phyloP scores from a whole-genome alignment of 371 early-diverging fungal genomes.

The Encephalitozoon romaleae region DNA sequence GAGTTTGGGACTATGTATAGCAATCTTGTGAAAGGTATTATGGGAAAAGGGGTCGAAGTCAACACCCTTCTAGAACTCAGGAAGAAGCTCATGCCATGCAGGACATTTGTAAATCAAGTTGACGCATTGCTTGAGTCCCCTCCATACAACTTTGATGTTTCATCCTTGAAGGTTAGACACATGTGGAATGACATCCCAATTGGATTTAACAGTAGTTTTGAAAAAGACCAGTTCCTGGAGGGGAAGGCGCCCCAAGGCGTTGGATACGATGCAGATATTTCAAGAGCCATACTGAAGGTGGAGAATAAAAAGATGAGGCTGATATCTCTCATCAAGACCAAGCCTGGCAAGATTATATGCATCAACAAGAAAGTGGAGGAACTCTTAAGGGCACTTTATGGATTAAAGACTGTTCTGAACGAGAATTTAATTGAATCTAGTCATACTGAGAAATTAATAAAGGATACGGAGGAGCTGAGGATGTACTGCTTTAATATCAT shows the following conservation, averaged over 20 bases:
- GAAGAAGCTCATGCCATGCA: neutral
- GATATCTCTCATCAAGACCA: neutral
- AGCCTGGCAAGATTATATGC: neutral
- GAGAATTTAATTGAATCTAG: slow-evolving; percentile 41
- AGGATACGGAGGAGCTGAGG: neutral
- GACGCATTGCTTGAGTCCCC: neutral
- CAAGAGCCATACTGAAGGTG: neutral
- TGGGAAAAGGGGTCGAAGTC: neutral
- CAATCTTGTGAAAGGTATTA: neutral
- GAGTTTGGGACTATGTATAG: slow-evolving; percentile 20
- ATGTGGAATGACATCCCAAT: slow-evolving; percentile 40
- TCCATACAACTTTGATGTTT: slow-evolving; percentile 14
- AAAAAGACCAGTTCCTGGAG: neutral
- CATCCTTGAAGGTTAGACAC: neutral
- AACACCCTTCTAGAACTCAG: neutral
- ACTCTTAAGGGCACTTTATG: neutral
- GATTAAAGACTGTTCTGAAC: slow-evolving; percentile 4
- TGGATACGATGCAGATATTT: slow-evolving; percentile 21
- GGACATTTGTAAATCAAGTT: slow-evolving; percentile 31
- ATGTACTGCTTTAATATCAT: neutral
- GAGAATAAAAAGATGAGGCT: neutral
- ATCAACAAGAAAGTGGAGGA: neutral
- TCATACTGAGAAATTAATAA: slow-evolving; percentile 11
- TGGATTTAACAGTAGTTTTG: slow-evolving; percentile 10
- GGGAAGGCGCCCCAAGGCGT: neutral